Conservation (phyloP, 495 filamentous ascomycete genomes). For the Zalerion maritima region DNA sequence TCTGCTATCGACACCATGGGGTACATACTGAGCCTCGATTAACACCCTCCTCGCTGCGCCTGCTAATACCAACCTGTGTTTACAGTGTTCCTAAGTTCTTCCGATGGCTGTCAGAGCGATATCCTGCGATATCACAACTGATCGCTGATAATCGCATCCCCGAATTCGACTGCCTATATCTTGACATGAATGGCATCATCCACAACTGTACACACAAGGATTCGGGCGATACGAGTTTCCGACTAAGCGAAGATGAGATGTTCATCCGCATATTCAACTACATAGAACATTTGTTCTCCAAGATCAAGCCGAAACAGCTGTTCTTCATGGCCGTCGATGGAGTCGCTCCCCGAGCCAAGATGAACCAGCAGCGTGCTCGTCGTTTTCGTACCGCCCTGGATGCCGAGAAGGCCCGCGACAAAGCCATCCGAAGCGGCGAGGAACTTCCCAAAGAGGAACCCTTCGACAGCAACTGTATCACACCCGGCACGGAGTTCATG, state of each 20-base stretch:
- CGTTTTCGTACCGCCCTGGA: conserved; percentile 93
- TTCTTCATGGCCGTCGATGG: conserved; percentile 99
- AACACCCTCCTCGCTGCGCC: conserved; percentile 3
- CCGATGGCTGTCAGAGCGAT: conserved; percentile 95
- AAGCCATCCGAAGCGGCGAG: conserved; percentile 73
- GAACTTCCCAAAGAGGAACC: conserved; percentile 90
- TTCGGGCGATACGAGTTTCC: conserved; percentile 65
- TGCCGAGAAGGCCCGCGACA: conserved; percentile 74
- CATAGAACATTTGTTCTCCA: conserved; percentile 96
- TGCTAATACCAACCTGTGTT: conserved; percentile 10
- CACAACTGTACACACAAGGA: conserved; percentile 99
- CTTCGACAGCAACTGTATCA: conserved; percentile 99
- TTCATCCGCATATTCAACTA: conserved; percentile 99
- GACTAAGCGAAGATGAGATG: conserved; percentile 95
- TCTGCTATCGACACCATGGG: conserved; percentile 4
- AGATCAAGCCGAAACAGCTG: conserved; percentile 94
- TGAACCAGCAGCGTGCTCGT: conserved; percentile 96
- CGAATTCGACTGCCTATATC: conserved; percentile 96
- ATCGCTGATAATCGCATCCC: conserved; percentile 99
- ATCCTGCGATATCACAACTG: conserved; percentile 95
- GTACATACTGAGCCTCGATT: conserved; percentile 1
- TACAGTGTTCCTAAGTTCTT: conserved; percentile 92
- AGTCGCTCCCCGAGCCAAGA: conserved; percentile 94
- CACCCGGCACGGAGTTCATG: conserved; percentile 97
- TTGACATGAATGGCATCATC: conserved; percentile 99